Evolutionary conservation across 306 rosid species (phyloP).

Genomic region (Quercus mongolica): DNA sequence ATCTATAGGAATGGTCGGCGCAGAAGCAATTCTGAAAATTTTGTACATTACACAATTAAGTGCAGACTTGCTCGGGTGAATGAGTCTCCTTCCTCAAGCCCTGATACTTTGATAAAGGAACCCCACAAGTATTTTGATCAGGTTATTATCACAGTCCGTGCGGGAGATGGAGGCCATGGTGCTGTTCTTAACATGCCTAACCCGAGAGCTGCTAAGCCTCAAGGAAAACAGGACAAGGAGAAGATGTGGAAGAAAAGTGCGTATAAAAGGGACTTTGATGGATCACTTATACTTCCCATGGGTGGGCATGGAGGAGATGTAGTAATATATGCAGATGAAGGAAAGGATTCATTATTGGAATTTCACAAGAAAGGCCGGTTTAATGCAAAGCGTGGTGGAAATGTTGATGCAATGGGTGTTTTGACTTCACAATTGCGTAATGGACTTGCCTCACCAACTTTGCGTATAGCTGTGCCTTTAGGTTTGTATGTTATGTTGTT

Average conservation of each 20-base stretch:
- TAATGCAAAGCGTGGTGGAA: constrained; percentile 83
- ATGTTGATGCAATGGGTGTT: constrained; percentile 79
- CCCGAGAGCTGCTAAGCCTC: constrained; percentile 23
- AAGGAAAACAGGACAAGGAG: constrained; percentile 42
- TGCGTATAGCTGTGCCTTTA: constrained; percentile 91
- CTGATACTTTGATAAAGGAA: constrained; percentile 41
- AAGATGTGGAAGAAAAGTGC: constrained; percentile 42
- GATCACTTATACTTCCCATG: constrained; percentile 65
- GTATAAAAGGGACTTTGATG: constrained; percentile 78
- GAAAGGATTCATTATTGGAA: constrained; percentile 59
- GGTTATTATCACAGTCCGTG: constrained; percentile 71
- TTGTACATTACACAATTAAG: constrained; percentile 17
- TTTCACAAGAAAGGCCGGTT: constrained; percentile 50
- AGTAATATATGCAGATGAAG: constrained; percentile 77
- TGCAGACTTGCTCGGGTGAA: constrained; percentile 31
- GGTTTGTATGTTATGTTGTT: constrained; percentile 56
- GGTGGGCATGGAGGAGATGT: constrained; percentile 96
- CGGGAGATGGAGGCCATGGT: constrained; percentile 93
- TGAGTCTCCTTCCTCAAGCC: constrained; percentile 25
- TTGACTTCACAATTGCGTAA: constrained; percentile 56
- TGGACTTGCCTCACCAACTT: constrained; percentile 61
- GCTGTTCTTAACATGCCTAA: constrained; percentile 52
- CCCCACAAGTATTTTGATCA: constrained; percentile 92
- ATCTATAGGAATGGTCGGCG: constrained; percentile 6
- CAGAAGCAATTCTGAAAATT: background rate